phyloP scores from a whole-genome alignment of 139 green algal genomes.

The Pleodorina starrii region DNA sequence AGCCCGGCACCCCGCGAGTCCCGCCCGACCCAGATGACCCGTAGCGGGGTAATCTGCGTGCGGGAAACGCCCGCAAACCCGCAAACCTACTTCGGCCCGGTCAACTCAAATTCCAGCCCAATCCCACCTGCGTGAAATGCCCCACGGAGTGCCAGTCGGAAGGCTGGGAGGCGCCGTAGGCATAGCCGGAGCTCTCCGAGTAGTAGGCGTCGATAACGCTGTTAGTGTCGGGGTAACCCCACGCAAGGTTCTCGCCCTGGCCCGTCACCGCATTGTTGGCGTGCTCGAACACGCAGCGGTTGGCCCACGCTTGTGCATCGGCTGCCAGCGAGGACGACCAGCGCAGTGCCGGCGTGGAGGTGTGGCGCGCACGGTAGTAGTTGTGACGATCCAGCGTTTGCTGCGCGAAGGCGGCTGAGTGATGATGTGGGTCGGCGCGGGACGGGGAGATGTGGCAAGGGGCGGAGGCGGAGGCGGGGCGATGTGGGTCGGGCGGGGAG shows the following conservation, averaged over 20 bases:
- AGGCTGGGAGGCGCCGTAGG: constrained; percentile 16
- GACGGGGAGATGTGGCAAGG: no score
- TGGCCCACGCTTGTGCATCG: constrained; percentile 42
- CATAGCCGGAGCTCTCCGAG: constrained; percentile 27
- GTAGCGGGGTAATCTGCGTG: no score
- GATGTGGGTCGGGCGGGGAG: background rate
- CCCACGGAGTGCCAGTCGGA: constrained; percentile 28
- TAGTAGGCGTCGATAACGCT: constrained; percentile 57
- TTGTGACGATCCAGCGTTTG: constrained; percentile 40
- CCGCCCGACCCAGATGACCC: no score
- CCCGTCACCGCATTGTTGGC: background rate
- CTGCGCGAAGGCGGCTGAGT: constrained; percentile 3
- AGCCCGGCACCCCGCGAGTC: no score
- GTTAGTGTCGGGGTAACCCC: constrained; percentile 47
- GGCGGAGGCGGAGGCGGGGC: no score
- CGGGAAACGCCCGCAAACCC: no score
- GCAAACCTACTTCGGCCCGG: no score
- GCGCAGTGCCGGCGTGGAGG: constrained; percentile 13
- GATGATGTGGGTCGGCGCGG: background rate
- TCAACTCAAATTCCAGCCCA: no score
- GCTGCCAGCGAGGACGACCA: constrained; percentile 49
- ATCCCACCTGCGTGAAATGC: constrained; percentile 48
- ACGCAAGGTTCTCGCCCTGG: constrained; percentile 50
- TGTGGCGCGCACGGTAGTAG: constrained; percentile 42
- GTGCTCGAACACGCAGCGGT: constrained; percentile 51